Percentiles rank a stretch among this genome's conserved stretches.
Conservation (phyloP, 1,139 yeast species). For the Meyerozyma guilliermondii region DNA sequence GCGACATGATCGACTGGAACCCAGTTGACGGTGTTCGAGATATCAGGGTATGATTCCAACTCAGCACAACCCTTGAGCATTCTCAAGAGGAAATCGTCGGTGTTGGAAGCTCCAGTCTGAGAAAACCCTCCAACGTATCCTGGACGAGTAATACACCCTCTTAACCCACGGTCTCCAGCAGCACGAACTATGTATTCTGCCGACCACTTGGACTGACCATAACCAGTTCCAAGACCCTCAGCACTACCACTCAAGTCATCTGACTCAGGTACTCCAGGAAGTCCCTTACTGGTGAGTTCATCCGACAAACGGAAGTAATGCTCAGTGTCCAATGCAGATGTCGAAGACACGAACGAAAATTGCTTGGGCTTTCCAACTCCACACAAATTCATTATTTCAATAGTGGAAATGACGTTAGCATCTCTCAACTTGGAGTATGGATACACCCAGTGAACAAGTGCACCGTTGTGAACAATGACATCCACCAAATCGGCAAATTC, state of each 20-base stretch:
- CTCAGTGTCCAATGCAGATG: conserved; percentile 85
- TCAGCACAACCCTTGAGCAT: conserved; percentile 94
- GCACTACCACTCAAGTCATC: conserved; percentile 82
- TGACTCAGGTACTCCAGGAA: conserved; percentile 68
- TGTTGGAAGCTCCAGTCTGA: conserved; percentile 79
- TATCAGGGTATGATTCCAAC: conserved; percentile 80
- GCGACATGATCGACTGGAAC: conserved; percentile 99
- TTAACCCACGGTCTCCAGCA: conserved; percentile 83
- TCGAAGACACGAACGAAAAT: conserved; percentile 91
- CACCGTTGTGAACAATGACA: conserved; percentile 92
- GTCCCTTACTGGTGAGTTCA: conserved; percentile 56
- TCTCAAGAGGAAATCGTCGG: conserved; percentile 92
- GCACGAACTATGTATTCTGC: conserved; percentile 83
- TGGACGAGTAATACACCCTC: conserved; percentile 89
- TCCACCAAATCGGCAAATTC: conserved; percentile 58
- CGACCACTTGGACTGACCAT: conserved; percentile 97
- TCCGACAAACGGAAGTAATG: conserved; percentile 78
- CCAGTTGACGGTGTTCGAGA: conserved; percentile 85
- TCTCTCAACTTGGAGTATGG: conserved; percentile 89
- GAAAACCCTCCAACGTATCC: conserved; percentile 93
- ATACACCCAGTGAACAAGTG: conserved; percentile 97
- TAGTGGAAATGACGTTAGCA: conserved; percentile 86
- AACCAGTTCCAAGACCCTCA: conserved; percentile 81
- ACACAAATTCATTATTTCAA: conserved; percentile 79
- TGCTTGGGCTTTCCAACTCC: conserved; percentile 76